Evolutionary conservation across 2,329 filamentous ascomycete species (phyloP).

Genomic region (Colletotrichum tropicale): DNA sequence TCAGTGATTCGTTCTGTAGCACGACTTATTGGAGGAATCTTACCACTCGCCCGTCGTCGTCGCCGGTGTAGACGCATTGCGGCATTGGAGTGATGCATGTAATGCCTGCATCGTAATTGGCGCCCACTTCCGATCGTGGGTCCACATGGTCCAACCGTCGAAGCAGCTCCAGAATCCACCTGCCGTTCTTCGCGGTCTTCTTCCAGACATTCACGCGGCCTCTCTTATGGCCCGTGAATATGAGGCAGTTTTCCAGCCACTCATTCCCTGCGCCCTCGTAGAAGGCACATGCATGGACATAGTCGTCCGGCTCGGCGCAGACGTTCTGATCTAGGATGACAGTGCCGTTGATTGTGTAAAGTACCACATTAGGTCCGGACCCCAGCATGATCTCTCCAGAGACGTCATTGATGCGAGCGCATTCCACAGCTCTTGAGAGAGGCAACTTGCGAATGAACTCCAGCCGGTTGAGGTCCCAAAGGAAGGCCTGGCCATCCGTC

Average conservation of each 20-base stretch:
- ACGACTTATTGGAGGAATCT: conserved; percentile 23
- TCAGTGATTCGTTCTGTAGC: background rate
- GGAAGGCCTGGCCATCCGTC: conserved; percentile 78
- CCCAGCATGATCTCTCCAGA: conserved; percentile 90
- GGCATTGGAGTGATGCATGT: conserved; percentile 87
- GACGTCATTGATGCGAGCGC: conserved; percentile 86
- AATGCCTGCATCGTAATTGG: conserved; percentile 70
- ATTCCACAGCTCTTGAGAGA: conserved; percentile 64
- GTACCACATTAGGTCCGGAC: conserved; percentile 72
- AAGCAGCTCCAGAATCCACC: conserved; percentile 79
- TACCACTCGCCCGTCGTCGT: conserved; percentile 90
- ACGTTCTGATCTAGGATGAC: conserved; percentile 83
- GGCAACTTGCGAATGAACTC: conserved; percentile 82
- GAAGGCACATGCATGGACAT: conserved; percentile 82
- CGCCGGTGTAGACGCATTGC: conserved; percentile 87
- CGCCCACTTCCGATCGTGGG: conserved; percentile 62
- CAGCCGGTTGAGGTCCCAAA: conserved; percentile 94
- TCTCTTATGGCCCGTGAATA: conserved; percentile 87
- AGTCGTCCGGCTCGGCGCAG: conserved; percentile 73
- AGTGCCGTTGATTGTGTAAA: conserved; percentile 90
- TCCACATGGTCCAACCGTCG: conserved; percentile 84
- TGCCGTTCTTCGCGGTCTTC: conserved; percentile 61
- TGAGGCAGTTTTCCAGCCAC: conserved; percentile 84
- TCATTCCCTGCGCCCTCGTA: conserved; percentile 92
- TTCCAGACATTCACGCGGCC: conserved; percentile 84